A percentile compares a stretch with the other conserved stretches of the same genome.
These are phyloP conservation scores for Pleoardoris graminearum DNA, from an alignment of 2,329 filamentous ascomycete genomes.

Conservation along the genomic window DNA sequence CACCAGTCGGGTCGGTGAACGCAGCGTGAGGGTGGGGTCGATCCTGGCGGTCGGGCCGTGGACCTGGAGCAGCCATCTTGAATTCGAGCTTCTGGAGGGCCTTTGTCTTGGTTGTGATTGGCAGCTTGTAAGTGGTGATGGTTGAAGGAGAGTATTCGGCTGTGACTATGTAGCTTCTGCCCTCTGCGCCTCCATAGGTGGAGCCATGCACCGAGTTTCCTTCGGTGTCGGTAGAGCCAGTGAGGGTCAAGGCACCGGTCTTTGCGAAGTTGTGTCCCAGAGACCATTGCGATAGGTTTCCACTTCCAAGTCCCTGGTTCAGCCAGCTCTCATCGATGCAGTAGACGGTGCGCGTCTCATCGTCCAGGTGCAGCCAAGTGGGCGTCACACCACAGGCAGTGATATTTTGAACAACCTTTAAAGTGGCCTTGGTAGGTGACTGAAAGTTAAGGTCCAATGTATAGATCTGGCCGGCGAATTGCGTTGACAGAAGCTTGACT, in stretches of 20 bases:
- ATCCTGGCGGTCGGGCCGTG: slow-evolving; percentile 56
- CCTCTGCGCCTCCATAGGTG: slow-evolving; percentile 36
- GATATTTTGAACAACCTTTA: neutral
- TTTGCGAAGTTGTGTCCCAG: neutral
- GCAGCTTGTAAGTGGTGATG: slow-evolving; percentile 42
- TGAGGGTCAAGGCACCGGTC: slow-evolving; percentile 22
- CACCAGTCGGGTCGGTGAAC: slow-evolving; percentile 54
- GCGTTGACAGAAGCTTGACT: slow-evolving; percentile 3
- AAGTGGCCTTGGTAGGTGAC: neutral
- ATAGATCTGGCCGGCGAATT: slow-evolving; percentile 6
- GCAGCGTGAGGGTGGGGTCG: slow-evolving; percentile 59
- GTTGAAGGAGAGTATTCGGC: slow-evolving; percentile 33
- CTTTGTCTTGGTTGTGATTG: slow-evolving; percentile 29
- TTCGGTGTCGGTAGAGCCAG: slow-evolving; percentile 30
- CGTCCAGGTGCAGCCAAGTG: slow-evolving; percentile 5
- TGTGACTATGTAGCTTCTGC: slow-evolving; percentile 32
- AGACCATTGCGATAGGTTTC: slow-evolving; percentile 1
- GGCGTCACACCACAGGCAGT: slow-evolving; percentile 8
- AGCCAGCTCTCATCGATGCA: slow-evolving; percentile 9
- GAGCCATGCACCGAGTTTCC: slow-evolving; percentile 29
- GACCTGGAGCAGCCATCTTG: slow-evolving; percentile 44
- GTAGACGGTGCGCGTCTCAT: slow-evolving; percentile 8
- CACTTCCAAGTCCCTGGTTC: slow-evolving; percentile 1
- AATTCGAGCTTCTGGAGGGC: slow-evolving; percentile 37
- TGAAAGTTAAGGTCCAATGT: slow-evolving; percentile 1